Conservation (phyloP, 345 rosid species). For the Passiflora organensis region DNA sequence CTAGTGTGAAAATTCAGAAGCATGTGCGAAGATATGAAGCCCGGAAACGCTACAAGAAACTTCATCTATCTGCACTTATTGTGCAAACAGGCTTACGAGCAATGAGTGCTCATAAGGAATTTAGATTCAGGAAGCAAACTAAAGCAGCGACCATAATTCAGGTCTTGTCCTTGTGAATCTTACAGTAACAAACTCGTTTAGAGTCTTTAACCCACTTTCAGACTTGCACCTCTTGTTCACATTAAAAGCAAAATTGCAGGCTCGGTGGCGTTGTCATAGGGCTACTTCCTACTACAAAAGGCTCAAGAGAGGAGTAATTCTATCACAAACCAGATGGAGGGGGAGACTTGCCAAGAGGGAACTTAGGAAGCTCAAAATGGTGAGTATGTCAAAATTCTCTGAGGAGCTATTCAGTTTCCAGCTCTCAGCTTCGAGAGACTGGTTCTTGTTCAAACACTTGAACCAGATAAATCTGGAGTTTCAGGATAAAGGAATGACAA, state of each 20-base stretch:
- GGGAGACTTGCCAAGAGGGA: slow-evolving; percentile 59
- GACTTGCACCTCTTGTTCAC: no score
- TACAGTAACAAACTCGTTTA: background rate
- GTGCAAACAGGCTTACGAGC: slow-evolving; percentile 68
- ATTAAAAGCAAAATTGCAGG: slow-evolving; percentile 31
- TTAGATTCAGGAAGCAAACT: slow-evolving; percentile 52
- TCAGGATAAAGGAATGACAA: no score
- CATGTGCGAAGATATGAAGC: slow-evolving; percentile 42
- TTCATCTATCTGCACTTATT: slow-evolving; percentile 41
- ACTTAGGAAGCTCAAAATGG: slow-evolving; percentile 80
- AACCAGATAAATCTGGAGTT: no score
- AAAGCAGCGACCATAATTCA: slow-evolving; percentile 65
- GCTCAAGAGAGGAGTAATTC: slow-evolving; percentile 55
- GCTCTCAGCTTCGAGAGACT: background rate
- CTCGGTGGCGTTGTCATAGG: slow-evolving; percentile 64
- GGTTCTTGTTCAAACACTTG: no score
- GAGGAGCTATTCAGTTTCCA: background rate
- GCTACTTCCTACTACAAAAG: slow-evolving; percentile 47
- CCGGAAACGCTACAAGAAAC: slow-evolving; percentile 47
- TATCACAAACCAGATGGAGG: slow-evolving; percentile 75
- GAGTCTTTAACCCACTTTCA: background rate
- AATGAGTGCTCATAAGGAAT: slow-evolving; percentile 58
- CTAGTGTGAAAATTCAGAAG: slow-evolving; percentile 72
- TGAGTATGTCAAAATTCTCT: slow-evolving; percentile 9
- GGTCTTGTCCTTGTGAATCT: slow-evolving; percentile 26